Conservation (phyloP, 139 green algal species). For the Closterium sp. region DNA sequence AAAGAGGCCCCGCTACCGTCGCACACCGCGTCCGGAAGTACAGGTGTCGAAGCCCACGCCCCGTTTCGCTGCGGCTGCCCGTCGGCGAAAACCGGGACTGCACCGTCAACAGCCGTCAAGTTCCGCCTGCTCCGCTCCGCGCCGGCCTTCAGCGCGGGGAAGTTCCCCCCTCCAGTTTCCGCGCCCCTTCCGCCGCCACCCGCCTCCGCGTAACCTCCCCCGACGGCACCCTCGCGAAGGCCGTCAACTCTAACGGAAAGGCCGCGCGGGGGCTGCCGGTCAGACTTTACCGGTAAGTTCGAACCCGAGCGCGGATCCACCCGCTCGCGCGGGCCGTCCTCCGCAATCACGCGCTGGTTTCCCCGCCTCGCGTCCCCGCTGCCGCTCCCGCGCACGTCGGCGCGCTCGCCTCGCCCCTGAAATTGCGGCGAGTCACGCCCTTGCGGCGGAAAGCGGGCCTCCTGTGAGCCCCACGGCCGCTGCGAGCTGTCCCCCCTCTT, state of each 20-base stretch:
- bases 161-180: not conserved
- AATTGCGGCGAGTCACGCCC: not conserved
- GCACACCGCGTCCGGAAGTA: not conserved
- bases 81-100: not conserved
- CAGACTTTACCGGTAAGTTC: not conserved
- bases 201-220: not conserved
- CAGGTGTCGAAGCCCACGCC: not conserved
- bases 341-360: not conserved
- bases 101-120: not conserved
- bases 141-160: not conserved
- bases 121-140: not conserved
- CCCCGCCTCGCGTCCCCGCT: not conserved
- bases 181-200: not conserved
- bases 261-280: not conserved
- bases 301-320: not conserved
- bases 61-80: not conserved
- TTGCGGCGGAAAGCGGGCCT: not conserved
- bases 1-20: not conserved
- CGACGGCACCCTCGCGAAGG: not conserved
- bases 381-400: not conserved
- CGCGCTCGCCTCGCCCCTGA: not conserved
- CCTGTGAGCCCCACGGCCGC: not conserved
- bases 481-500: not conserved
- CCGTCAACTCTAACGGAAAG: not conserved
- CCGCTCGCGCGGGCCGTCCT: not conserved